Base-by-base conservation (phyloP, 495 filamentous ascomycete genomes). In the Lasiosphaeria miniovina region DNA sequence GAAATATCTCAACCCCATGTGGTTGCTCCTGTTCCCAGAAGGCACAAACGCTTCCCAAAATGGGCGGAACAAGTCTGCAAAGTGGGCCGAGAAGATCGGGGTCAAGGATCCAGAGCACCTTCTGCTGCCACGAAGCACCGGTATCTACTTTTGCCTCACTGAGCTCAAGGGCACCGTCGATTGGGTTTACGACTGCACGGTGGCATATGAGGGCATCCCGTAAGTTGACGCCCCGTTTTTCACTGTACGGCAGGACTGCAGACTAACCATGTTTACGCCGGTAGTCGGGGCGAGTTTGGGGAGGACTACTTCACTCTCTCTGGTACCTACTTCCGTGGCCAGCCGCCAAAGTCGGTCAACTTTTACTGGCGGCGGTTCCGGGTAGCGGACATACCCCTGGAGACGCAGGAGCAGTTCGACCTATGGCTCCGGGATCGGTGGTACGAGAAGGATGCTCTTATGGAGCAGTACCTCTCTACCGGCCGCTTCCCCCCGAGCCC, bases 111-210 rank as follows among this genome's bases (percentile, higher is more conserved):
- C 84, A 65, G 74, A 83, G 62, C 90, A 94, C 64, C 57, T 79
- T 58, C 78, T 94, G 60, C 74, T 93, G 15, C 90, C 90, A 3
- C 80, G 90, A 58, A 89, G 85, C 65, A 92, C 90, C 8, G 90
- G 90, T 38, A 79, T 86, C 52, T 85, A 82, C 56, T 94, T 88
- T 67, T 91, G 88, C 64, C 77, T 94, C 49, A 82, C 83, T 56
- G 87, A 93, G 71, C 74, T 93, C 48, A 80, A 77, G 61, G 80
- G 78, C 6, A 90, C 87, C 0, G 83, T 91, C 6, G 86, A 91
- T 9, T 93, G 87, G 67, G 80, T 93, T 24, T 94, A 94, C 68
- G 90, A 94, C 68, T 93, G 90, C 68, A 94, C 90, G 0, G 81
- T 94, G 17, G 88, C 88, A 7, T 94, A 94, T 71, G 90, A 91